Evolutionary conservation across 176 grass and related monocot genomes (phyloP).

Genomic region (Calamus simplicifolius): DNA sequence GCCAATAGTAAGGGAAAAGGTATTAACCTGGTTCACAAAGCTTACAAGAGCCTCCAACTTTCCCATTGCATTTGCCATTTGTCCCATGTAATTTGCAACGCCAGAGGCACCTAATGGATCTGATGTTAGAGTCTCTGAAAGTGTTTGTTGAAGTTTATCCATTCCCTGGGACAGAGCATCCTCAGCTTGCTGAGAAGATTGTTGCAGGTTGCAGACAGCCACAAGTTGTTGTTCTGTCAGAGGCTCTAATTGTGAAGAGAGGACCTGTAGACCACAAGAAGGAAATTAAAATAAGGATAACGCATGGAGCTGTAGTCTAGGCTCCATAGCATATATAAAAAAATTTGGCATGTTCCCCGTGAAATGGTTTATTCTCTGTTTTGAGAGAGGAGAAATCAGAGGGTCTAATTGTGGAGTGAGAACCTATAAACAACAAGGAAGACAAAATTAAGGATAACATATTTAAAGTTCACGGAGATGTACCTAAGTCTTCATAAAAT

Average conservation of each 20-base stretch:
- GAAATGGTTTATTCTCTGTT: too few species aligned
- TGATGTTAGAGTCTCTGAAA: conserved; percentile 48
- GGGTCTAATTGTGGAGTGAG: too few species aligned
- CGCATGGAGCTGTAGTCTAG: not conserved
- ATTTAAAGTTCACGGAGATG: too few species aligned
- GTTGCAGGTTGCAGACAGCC: conserved; percentile 31
- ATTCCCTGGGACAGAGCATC: conserved; percentile 85
- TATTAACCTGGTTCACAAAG: conserved; percentile 64
- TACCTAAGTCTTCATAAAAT: too few species aligned
- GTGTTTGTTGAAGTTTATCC: conserved; percentile 82
- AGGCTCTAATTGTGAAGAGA: conserved; percentile 62
- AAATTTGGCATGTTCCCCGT: not conserved
- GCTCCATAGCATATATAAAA: not conserved
- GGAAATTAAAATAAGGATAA: not conserved
- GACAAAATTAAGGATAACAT: too few species aligned
- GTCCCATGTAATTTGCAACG: conserved; percentile 39
- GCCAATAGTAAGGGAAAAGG: too few species aligned
- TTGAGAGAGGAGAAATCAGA: too few species aligned
- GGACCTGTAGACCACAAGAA: conserved; percentile 35
- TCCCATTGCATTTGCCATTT: conserved; percentile 46
- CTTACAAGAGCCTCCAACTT: conserved; percentile 55
- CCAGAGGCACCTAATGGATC: conserved; percentile 32
- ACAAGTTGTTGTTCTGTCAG: conserved; percentile 43
- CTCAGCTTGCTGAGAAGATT: conserved; percentile 59
- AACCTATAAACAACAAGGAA: too few species aligned